A percentile compares a stretch with the other conserved stretches of the same genome.
These are phyloP conservation scores for Colletotrichum graminicola DNA, from an alignment of 2,329 filamentous ascomycete species.

Conservation along the genomic window DNA sequence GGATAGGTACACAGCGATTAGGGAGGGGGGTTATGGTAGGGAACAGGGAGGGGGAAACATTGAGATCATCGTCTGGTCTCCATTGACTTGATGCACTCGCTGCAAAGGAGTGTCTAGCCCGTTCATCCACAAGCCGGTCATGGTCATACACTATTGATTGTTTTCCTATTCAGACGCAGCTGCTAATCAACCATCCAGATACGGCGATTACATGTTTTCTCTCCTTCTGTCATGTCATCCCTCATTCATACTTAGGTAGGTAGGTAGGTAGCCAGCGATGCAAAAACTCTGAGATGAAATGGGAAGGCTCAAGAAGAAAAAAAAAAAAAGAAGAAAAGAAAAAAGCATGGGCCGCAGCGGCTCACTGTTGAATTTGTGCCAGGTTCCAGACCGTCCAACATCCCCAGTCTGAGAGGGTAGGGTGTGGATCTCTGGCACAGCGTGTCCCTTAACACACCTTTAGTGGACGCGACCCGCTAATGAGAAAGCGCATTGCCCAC, in stretches of 20 bases:
- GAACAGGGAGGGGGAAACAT: slow-evolving; percentile 6
- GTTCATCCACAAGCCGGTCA: not conserved
- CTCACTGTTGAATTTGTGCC: slow-evolving; percentile 17
- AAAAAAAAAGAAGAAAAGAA: not conserved
- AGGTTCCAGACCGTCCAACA: slow-evolving; percentile 39
- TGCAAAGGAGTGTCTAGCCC: not conserved
- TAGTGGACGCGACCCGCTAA: slow-evolving; percentile 31
- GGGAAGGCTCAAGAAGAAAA: not conserved
- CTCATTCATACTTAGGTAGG: not conserved
- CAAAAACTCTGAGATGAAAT: not conserved
- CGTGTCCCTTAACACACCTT: not conserved
- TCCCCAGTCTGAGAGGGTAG: slow-evolving; percentile 15
- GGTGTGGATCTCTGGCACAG: not conserved
- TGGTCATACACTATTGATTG: not conserved
- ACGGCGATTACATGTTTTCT: not conserved
- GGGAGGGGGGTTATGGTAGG: not conserved
- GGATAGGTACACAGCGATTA: not conserved
- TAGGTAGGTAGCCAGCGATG: not conserved
- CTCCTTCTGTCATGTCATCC: not conserved
- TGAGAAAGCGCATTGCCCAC: not conserved
- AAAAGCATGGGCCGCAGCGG: slow-evolving; percentile 19
- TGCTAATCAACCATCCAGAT: not conserved
- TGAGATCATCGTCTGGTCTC: slow-evolving; percentile 26
- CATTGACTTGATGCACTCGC: slow-evolving; percentile 17
- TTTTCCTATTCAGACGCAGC: not conserved